Conservation (phyloP, 2,329 filamentous ascomycete genomes). For the Diaporthe humulicola region DNA sequence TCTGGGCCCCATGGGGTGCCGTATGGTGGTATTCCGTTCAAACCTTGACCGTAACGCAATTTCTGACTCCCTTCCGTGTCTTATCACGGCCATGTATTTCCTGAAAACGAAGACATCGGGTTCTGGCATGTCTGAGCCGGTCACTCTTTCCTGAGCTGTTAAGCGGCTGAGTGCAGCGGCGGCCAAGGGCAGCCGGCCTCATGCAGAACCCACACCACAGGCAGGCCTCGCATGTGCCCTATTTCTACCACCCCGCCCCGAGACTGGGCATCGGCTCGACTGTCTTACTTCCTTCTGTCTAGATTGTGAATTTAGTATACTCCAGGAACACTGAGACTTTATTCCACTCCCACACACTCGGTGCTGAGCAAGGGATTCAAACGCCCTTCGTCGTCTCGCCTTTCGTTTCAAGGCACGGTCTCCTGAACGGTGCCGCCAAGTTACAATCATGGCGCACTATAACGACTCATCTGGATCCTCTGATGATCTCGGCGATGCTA, state of each 20-base stretch:
- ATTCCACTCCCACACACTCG: not conserved
- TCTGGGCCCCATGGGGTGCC: not conserved
- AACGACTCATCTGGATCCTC: conserved; percentile 27
- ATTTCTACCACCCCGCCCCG: not conserved
- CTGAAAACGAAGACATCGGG: not conserved
- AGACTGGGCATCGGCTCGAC: not conserved
- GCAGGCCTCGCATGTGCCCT: not conserved
- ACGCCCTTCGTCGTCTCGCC: not conserved
- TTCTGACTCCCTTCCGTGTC: not conserved
- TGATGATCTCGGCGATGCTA: conserved; percentile 70
- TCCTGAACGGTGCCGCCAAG: not conserved
- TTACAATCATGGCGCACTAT: conserved; percentile 37
- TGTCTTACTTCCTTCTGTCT: not conserved
- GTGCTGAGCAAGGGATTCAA: not conserved
- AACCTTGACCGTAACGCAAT: not conserved
- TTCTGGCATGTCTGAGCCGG: not conserved
- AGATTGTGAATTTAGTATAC: not conserved
- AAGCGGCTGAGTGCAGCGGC: conserved; percentile 3
- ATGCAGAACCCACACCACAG: conserved; percentile 18
- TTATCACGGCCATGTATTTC: not conserved
- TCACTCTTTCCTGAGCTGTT: not conserved
- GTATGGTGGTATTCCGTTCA: conserved; percentile 8
- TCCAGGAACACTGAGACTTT: not conserved
- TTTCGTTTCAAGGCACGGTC: not conserved
- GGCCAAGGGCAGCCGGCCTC: conserved; percentile 16